A percentile compares a stretch with the other conserved stretches of the same genome.
These are phyloP conservation scores for Trichoderma sp. DNA, from an alignment of 2,329 filamentous ascomycete species.

Conservation along the genomic window DNA sequence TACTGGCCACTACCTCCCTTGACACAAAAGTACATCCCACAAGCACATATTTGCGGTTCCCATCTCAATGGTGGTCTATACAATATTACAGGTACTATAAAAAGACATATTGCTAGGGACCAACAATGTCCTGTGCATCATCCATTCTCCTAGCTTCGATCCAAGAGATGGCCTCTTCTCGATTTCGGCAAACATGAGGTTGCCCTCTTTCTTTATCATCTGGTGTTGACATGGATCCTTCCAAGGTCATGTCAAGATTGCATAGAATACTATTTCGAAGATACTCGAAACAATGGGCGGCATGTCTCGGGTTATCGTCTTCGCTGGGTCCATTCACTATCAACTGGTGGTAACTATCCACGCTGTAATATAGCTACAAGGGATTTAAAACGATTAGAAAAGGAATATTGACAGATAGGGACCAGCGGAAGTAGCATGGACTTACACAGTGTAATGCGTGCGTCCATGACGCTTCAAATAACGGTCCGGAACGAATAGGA, in stretches of 20 bases:
- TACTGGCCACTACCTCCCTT: background rate
- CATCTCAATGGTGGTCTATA: background rate
- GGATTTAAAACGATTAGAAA: background rate
- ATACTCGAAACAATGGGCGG: constrained; percentile 2
- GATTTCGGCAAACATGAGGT: background rate
- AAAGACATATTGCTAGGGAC: background rate
- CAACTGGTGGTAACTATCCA: constrained; percentile 1
- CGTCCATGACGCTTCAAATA: constrained; percentile 1
- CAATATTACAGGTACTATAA: background rate
- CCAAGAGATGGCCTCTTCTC: background rate
- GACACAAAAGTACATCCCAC: background rate
- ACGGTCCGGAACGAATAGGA: background rate
- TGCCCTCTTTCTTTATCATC: constrained; percentile 1
- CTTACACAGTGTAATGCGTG: background rate
- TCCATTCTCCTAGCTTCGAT: constrained; percentile 2
- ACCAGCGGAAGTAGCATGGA: background rate
- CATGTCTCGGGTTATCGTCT: background rate
- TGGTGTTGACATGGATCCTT: constrained; percentile 2
- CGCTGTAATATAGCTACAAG: background rate
- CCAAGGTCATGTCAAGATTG: background rate
- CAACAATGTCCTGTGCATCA: constrained; percentile 1
- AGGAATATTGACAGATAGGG: background rate
- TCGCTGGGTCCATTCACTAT: background rate
- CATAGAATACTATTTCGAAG: constrained; percentile 7
- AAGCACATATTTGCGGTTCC: background rate